Percentiles rank a stretch among this genome's conserved stretches.
Evolutionary conservation across 2,329 filamentous ascomycete genomes (phyloP).

Genomic region (Rutstroemia sydowiana): DNA sequence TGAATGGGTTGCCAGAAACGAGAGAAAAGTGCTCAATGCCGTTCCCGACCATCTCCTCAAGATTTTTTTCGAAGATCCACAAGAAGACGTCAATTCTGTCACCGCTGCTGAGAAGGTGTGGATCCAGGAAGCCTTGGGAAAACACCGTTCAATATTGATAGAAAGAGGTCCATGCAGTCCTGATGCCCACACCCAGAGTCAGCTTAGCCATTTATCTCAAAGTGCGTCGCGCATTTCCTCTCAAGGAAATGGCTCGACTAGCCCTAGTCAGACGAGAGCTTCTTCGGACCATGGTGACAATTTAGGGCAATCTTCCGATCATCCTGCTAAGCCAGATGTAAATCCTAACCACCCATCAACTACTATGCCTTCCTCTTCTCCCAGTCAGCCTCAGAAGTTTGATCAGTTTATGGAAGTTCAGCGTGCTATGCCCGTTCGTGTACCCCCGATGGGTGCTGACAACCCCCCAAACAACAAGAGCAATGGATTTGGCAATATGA

Average conservation of each 20-base stretch:
- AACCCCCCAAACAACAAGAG: not conserved
- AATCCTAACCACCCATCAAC: not conserved
- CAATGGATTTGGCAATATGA: not conserved
- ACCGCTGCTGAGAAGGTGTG: not conserved
- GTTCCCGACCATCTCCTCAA: not conserved
- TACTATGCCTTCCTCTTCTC: not conserved
- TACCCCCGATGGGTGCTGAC: not conserved
- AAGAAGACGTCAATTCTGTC: not conserved
- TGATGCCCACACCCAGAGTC: not conserved
- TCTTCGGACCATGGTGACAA: not conserved
- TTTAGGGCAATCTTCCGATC: not conserved
- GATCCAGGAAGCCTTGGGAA: not conserved
- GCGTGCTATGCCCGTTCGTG: not conserved
- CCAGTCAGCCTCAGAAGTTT: not conserved
- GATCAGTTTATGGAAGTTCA: slow-evolving; percentile 1
- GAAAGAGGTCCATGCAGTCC: not conserved
- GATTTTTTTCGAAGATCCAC: not conserved
- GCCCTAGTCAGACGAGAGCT: not conserved
- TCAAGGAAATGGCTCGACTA: not conserved
- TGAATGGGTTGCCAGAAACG: slow-evolving; percentile 13
- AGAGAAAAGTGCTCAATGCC: not conserved
- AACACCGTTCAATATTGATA: not conserved
- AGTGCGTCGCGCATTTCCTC: not conserved
- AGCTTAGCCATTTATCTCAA: not conserved
- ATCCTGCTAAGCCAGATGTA: not conserved